Evolutionary conservation across 2,329 filamentous ascomycete genomes (phyloP).

Genomic region (Fonsecaea pedrosoi): DNA sequence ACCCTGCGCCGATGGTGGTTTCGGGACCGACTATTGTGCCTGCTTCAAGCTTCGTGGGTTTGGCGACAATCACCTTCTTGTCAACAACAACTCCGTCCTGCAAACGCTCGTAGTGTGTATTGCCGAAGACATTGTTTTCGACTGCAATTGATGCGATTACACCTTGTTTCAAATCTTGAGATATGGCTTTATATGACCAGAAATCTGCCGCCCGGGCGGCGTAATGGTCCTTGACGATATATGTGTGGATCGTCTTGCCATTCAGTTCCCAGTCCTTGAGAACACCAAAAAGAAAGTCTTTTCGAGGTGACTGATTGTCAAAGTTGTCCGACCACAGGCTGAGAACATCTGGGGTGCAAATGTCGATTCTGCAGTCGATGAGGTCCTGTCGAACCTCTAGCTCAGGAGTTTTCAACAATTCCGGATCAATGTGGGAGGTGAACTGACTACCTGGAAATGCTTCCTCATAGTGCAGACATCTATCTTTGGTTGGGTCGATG

Average conservation of each 20-base stretch:
- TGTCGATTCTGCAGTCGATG: conserved; percentile 93
- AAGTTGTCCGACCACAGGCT: conserved; percentile 98
- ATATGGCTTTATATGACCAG: conserved; percentile 87
- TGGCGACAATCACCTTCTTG: conserved; percentile 67
- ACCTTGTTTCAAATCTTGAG: conserved; percentile 63
- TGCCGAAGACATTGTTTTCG: conserved; percentile 73
- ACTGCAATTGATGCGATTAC: conserved; percentile 35
- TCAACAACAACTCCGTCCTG: conserved; percentile 62
- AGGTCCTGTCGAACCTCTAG: conserved; percentile 85
- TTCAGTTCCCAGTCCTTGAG: conserved; percentile 97
- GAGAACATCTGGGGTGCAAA: conserved; percentile 94
- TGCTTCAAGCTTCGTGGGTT: conserved; percentile 72
- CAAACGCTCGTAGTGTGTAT: conserved; percentile 76
- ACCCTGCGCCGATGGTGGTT: conserved; percentile 76
- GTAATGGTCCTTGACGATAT: conserved; percentile 83
- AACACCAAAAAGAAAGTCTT: conserved; percentile 88
- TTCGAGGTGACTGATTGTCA: conserved; percentile 88
- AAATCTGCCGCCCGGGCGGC: conserved; percentile 85
- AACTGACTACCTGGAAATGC: conserved; percentile 56
- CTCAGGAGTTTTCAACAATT: conserved; percentile 76
- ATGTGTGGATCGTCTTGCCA: conserved; percentile 92
- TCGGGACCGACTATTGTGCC: conserved; percentile 77
- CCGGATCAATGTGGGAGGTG: conserved; percentile 72
- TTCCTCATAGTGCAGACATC: conserved; percentile 94
- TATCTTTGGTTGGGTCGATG: conserved; percentile 76